Conservation (phyloP, 2,329 filamentous ascomycete species). For the Didymella glomerata region DNA sequence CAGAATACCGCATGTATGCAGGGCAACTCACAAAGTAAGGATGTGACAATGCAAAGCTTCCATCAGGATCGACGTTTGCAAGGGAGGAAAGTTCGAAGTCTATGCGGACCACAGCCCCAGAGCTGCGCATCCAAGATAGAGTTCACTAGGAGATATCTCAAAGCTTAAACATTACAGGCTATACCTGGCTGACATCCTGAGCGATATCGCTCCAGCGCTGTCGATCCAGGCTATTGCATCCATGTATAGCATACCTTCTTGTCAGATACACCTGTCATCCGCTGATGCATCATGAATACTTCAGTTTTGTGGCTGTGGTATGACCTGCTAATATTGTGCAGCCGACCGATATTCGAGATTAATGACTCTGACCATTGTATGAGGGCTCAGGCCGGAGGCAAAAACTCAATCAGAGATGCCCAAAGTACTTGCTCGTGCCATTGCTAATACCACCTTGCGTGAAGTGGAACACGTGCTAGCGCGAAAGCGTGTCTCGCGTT, state of each 20-base stretch:
- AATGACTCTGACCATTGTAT: not conserved
- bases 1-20: not conserved
- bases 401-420: not conserved
- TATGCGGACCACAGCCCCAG: not conserved
- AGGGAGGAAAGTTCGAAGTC: not conserved
- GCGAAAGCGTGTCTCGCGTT: conserved; percentile 41
- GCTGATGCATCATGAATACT: not conserved
- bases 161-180: not conserved
- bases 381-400: not conserved
- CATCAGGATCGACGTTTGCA: not conserved
- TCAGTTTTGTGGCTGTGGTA: not conserved
- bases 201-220: not conserved
- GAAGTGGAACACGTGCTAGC: conserved; percentile 43
- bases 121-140: conserved; percentile 2
- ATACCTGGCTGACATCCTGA: not conserved
- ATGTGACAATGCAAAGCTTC: not conserved
- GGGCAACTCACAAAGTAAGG: not conserved
- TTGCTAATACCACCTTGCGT: not conserved
- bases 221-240: not conserved
- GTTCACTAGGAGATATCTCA: not conserved
- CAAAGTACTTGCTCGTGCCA: not conserved
- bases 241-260: not conserved
- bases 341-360: not conserved
- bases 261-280: not conserved
- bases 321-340: not conserved